phyloP scores from a whole-genome alignment of 305 asterid genomes.

The Caryopteris hybrid region DNA sequence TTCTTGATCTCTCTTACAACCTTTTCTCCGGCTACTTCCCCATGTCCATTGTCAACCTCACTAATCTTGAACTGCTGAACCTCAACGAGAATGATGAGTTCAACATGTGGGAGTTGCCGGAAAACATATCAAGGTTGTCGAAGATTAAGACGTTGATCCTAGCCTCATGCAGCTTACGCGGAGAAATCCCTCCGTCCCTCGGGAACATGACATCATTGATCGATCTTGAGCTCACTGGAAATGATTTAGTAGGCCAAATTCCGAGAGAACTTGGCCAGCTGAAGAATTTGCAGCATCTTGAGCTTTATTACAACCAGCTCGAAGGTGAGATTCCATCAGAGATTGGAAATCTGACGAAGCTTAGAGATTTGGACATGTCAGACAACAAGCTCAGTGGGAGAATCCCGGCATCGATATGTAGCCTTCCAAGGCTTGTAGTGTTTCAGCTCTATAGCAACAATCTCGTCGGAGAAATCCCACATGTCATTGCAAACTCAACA shows the following conservation, averaged over 20 bases:
- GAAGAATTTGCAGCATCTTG: slow-evolving; percentile 54
- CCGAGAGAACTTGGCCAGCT: slow-evolving; percentile 60
- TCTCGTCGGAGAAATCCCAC: slow-evolving; percentile 69
- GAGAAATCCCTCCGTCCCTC: slow-evolving; percentile 40
- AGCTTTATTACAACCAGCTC: slow-evolving; percentile 75
- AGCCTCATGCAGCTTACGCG: slow-evolving; percentile 53
- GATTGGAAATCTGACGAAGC: slow-evolving; percentile 62
- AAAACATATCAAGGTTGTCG: slow-evolving; percentile 33
- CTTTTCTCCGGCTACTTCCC: slow-evolving; percentile 69
- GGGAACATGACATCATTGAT: slow-evolving; percentile 73
- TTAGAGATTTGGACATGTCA: slow-evolving; percentile 66
- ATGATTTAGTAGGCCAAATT: slow-evolving; percentile 45
- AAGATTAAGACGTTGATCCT: slow-evolving; percentile 45
- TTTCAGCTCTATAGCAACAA: slow-evolving; percentile 78
- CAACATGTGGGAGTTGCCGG: slow-evolving; percentile 57
- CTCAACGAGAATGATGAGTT: slow-evolving; percentile 49
- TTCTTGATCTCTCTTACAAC: slow-evolving; percentile 67
- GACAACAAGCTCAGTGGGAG: slow-evolving; percentile 53
- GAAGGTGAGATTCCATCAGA: slow-evolving; percentile 74
- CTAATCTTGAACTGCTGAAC: slow-evolving; percentile 50
- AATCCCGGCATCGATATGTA: slow-evolving; percentile 58
- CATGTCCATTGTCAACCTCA: slow-evolving; percentile 59
- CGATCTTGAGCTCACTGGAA: slow-evolving; percentile 80
- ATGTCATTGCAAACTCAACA: slow-evolving; percentile 54
- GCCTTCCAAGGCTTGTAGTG: slow-evolving; percentile 53